These are phyloP conservation scores for Nigrograna mackinnonii DNA, from an alignment of 2,329 filamentous ascomycete genomes.

Conservation along the genomic window DNA sequence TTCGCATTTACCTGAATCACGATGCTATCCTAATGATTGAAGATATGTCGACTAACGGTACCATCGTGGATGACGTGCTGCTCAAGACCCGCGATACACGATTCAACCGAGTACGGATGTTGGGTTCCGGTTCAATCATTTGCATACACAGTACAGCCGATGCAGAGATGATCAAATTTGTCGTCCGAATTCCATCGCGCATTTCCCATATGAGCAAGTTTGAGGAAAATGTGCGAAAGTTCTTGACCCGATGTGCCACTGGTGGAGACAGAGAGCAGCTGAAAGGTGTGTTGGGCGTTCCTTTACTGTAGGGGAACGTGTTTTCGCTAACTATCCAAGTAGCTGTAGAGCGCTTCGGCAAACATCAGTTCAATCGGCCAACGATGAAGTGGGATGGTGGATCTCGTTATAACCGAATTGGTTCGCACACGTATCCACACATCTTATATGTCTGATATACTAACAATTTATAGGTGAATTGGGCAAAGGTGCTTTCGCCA, in stretches of 20 bases:
- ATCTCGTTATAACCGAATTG: conserved; percentile 77
- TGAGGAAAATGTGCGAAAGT: conserved; percentile 68
- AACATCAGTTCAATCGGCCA: conserved; percentile 38
- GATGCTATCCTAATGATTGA: conserved; percentile 88
- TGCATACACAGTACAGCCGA: conserved; percentile 62
- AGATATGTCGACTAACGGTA: conserved; percentile 95
- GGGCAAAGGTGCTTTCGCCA: conserved; percentile 93
- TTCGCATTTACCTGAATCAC: conserved; percentile 89
- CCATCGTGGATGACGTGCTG: conserved; percentile 75
- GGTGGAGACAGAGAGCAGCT: conserved; percentile 25
- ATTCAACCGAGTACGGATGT: conserved; percentile 61
- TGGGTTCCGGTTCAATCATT: conserved; percentile 74
- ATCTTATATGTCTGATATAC: background rate
- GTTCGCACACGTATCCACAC: conserved; percentile 20
- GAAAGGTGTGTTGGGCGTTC: conserved; percentile 13
- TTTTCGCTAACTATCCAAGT: conserved; percentile 7
- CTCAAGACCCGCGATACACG: conserved; percentile 56
- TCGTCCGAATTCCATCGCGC: conserved; percentile 77
- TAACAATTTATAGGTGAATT: conserved; percentile 59
- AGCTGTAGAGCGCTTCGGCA: conserved; percentile 25
- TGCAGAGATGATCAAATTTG: conserved; percentile 73
- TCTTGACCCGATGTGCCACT: conserved; percentile 54
- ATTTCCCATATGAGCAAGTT: conserved; percentile 72
- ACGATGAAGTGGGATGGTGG: conserved; percentile 83
- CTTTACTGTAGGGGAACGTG: background rate